Evolutionary conservation across 176 grass and related monocot species (phyloP), one percentile per base, ranked within the genome.

Genomic region (Avena insularis): DNA sequence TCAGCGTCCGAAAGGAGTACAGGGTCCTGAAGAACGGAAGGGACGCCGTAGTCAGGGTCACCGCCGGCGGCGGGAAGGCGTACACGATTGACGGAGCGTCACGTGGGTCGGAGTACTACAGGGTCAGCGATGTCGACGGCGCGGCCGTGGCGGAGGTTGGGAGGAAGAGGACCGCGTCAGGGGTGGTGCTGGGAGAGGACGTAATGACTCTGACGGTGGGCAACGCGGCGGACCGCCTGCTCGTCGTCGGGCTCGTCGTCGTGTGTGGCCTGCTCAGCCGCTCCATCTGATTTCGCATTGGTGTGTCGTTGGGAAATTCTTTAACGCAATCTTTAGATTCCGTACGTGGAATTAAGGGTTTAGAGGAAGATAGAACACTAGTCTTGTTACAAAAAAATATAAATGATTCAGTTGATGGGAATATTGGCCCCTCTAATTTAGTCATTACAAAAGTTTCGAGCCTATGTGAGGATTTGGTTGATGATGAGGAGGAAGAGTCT

Each of bases 101-200:
- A 36, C 68, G 54, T 79, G 81, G 77, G 82, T 79, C 78, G 4
- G 90, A 89, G 75, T 96, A 75, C 77, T 96, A 75, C 77, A 92
- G 31, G 84, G 78, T 90, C 54, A 56, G 45, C 13, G 73, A 20
- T 2, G 54, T 1, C 5, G 20, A 72, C n/a, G 29, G 53, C 16
- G 89, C 54, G 10, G 63, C 62, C 1, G 45, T 83, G 29, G 84
- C 84, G 7, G 84, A 90, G 63, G 82, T 78, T 27, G 82, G 12
- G 63, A 78, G 88, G 89, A 97, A 97, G 82, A 84, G 87, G 53
- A 94, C 90, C 31, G 76, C 77, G 0, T 45, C 87, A 4, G 94
- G 94, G 10, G 15, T 97, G n/a, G 73, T 31, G 1, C 83, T 97
- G 5, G 92, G 94, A 80, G 86, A 92, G 1, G 94, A 97, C 88